Base-by-base conservation (phyloP, 108 stramenopile species). In the Pseudonitzschia multiseries region DNA sequence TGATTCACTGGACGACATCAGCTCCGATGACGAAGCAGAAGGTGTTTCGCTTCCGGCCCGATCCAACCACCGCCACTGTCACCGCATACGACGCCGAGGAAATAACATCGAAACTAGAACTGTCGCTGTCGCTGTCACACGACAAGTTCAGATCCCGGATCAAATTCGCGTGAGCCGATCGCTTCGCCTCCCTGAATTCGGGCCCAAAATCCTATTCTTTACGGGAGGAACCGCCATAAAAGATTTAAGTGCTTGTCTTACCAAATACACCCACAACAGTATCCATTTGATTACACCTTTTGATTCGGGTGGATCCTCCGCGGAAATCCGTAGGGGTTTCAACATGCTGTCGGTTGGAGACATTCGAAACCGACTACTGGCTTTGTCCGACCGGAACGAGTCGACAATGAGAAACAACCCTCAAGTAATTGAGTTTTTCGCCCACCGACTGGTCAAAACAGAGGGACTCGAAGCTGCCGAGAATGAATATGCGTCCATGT, bases 261-360 rank as follows among this genome's bases (percentile, higher is more conserved):
- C 64, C 56, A 31, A 72, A 14, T 78, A 78, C 71, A 78, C 77
- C 18, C 76, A 78, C 33, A 71, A 78, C 48, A 63, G 59, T n/a
- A 72, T 78, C 22, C 77, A 78, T 50, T 65, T 78, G 21, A 78
- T 78, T 24, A 78, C 77, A 32, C 77, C 77, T n/a, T 78, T 78
- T 61, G 77, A 78, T 68, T 78, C 77, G 41, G 77, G 77, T 18
- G 77, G 77, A 15, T 60, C 57, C 22, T 72, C 77, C 2, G 77
- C 77, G 9, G 77, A 78, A 72, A 71, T 78, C 44, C 70, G 77
- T 26, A 54, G 71, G 57, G 71, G 63, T n/a, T 72, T 78, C 54
- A 44, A 71, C 48, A 78, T 78, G 65, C 41, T 72, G 36, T 54
- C 59, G 24, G 71, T 78, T 22, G 77, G 77, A 24, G 77, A 78